These are phyloP conservation scores for Echites panduratus DNA, from an alignment of 257 asterid genomes.

Conservation along the genomic window DNA sequence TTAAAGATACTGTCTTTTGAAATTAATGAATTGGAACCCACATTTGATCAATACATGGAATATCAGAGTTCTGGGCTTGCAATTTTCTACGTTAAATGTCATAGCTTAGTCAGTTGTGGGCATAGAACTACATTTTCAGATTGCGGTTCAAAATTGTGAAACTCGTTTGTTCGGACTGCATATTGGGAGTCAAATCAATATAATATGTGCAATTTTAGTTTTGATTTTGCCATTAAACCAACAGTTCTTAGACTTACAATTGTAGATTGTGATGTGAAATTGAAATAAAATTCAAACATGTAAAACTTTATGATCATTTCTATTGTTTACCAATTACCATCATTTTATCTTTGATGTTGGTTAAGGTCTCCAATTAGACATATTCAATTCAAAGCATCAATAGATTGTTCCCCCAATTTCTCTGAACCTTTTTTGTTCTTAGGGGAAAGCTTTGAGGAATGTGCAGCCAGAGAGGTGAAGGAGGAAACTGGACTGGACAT, in stretches of 20 bases:
- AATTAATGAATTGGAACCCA: not conserved
- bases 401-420: not conserved
- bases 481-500: constrained; percentile 70
- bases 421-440: not conserved
- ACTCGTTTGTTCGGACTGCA: not conserved
- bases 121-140: not conserved
- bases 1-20: not conserved
- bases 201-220: not conserved
- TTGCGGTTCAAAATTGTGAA: not conserved
- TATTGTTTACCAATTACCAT: not conserved
- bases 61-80: not conserved
- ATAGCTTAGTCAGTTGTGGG: not conserved
- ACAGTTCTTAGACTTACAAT: not conserved
- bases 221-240: not conserved
- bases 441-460: constrained; percentile 47
- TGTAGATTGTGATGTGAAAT: not conserved
- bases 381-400: not conserved
- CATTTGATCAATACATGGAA: not conserved
- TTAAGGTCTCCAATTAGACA: not conserved
- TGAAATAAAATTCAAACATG: not conserved
- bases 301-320: not conserved
- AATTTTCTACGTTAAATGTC: not conserved
- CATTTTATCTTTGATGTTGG: not conserved
- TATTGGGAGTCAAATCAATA: not conserved
- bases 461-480: constrained; percentile 62